Percentiles rank a stretch among this genome's conserved stretches.
Conservation (phyloP, 176 grass and related monocot genomes). For the Cocos nucifera region DNA sequence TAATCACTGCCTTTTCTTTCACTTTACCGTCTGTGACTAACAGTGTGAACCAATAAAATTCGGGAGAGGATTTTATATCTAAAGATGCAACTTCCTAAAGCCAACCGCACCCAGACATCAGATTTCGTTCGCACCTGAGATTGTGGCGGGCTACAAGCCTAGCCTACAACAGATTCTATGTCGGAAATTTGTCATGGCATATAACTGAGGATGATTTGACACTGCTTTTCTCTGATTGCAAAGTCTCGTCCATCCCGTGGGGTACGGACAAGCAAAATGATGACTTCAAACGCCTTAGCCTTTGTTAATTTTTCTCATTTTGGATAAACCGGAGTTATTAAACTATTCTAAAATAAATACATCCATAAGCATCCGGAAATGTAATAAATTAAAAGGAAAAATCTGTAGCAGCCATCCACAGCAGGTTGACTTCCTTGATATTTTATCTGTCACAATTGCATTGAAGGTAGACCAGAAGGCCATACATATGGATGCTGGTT, state of each 20-base stretch:
- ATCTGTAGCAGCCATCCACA: no score
- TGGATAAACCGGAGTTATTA: no score
- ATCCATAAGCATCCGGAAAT: no score
- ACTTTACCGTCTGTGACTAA: not conserved
- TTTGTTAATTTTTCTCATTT: no score
- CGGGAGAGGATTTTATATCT: slow-evolving; percentile 89
- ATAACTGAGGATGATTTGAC: slow-evolving; percentile 70
- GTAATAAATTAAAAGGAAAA: no score
- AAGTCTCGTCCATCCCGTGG: no score
- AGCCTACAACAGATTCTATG: slow-evolving; percentile 68
- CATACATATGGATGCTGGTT: slow-evolving; percentile 17
- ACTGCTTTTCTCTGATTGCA: slow-evolving; percentile 35
- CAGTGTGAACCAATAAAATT: not conserved
- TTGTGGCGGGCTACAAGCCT: slow-evolving; percentile 41
- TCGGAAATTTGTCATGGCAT: slow-evolving; percentile 83
- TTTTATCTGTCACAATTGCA: slow-evolving; percentile 31
- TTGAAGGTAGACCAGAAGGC: slow-evolving; percentile 73
- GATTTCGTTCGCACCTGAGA: slow-evolving; percentile 79
- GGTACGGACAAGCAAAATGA: no score
- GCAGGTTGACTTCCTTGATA: slow-evolving; percentile 51
- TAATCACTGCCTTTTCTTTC: not conserved
- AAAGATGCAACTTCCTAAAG: slow-evolving; percentile 80
- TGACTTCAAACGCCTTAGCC: no score
- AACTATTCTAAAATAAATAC: no score
- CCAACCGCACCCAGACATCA: slow-evolving; percentile 32